A percentile compares a stretch with the other conserved stretches of the same genome.
These are phyloP conservation scores for Dendrobium chrysotoxum DNA, from an alignment of 106 monocot genomes.

Conservation along the genomic window DNA sequence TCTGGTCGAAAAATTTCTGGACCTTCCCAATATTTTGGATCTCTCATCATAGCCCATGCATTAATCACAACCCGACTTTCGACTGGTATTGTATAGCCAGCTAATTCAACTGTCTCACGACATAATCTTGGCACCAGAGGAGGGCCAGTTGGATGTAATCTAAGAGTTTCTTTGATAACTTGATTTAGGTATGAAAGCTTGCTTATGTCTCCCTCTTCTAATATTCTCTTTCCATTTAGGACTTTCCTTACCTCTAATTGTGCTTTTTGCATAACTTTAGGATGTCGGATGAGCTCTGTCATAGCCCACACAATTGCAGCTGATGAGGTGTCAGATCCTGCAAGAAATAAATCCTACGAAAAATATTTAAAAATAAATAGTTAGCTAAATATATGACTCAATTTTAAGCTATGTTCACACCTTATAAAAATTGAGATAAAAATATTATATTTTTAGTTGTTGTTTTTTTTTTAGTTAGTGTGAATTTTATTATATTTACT, in stretches of 20 bases:
- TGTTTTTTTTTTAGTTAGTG: not conserved
- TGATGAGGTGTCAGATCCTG: not conserved
- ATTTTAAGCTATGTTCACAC: no score
- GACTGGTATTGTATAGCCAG: not conserved
- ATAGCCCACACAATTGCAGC: not conserved
- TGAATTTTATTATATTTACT: not conserved
- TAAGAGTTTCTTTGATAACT: not conserved
- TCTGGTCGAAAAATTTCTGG: not conserved
- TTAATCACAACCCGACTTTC: not conserved
- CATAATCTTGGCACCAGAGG: not conserved
- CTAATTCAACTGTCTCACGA: not conserved
- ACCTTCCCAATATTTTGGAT: not conserved
- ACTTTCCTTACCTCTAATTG: not conserved
- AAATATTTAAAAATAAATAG: not conserved
- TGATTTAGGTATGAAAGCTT: not conserved
- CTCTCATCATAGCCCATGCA: not conserved
- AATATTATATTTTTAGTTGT: no score
- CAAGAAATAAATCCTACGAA: conserved; percentile 1
- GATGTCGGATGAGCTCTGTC: not conserved
- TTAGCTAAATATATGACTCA: no score
- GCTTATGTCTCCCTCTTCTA: not conserved
- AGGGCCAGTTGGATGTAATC: not conserved
- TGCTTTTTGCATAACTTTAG: not conserved
- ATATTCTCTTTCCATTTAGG: not conserved
- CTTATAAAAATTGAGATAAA: no score